Percentiles rank a stretch among this genome's conserved stretches.
phyloP scores from a whole-genome alignment of 2,329 filamentous ascomycete species.

The Ascomycota sp. region DNA sequence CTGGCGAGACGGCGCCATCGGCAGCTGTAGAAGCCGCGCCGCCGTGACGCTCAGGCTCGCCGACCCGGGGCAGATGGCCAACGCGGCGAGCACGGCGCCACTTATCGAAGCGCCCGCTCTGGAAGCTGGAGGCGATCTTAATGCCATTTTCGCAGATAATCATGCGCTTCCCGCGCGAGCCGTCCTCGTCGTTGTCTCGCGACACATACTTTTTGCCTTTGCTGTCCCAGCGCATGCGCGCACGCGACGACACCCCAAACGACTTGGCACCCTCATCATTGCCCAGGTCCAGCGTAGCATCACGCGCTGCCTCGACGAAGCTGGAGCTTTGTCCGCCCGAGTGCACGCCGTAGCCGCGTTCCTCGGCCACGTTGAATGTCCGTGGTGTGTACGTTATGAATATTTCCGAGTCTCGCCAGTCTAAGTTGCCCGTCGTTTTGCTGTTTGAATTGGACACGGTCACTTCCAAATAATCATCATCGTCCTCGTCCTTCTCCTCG shows the following conservation, averaged over 20 bases:
- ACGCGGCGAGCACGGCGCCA: constrained; percentile 82
- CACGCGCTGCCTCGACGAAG: constrained; percentile 76
- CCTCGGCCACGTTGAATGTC: constrained; percentile 61
- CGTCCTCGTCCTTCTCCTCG: constrained; percentile 34
- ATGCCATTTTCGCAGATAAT: constrained; percentile 79
- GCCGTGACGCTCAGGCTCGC: constrained; percentile 48
- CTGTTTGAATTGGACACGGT: constrained; percentile 42
- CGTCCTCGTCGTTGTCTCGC: constrained; percentile 84
- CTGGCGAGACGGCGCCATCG: background rate
- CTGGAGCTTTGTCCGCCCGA: constrained; percentile 54
- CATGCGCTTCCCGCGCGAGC: constrained; percentile 50
- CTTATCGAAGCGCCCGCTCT: constrained; percentile 77
- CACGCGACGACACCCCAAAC: constrained; percentile 57
- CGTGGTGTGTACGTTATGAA: constrained; percentile 95
- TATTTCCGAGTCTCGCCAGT: constrained; percentile 68
- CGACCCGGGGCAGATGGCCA: constrained; percentile 56
- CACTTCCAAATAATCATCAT: constrained; percentile 47
- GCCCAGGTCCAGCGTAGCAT: constrained; percentile 76
- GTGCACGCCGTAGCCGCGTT: constrained; percentile 84
- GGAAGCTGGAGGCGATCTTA: constrained; percentile 89
- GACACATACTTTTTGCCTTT: constrained; percentile 90
- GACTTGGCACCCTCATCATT: constrained; percentile 68
- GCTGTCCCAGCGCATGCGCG: constrained; percentile 87
- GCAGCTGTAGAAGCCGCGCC: too few relatives aligned
- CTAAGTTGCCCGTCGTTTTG: constrained; percentile 29